Base-by-base conservation (phyloP, 257 asterid species). In the Mitragyna speciosa region DNA sequence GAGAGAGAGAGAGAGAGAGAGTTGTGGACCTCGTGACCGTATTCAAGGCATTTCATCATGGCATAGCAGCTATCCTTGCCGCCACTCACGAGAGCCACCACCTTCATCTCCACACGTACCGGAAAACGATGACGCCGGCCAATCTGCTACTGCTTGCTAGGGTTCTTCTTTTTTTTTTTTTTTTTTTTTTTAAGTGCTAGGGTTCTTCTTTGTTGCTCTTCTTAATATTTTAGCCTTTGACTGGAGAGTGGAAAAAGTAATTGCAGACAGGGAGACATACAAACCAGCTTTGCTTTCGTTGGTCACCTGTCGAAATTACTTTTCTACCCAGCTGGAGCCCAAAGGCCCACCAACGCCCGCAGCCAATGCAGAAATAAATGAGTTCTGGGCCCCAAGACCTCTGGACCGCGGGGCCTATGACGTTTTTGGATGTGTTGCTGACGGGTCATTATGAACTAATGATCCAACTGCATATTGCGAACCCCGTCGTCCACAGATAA, bases 21-120 rank as follows among this genome's bases (percentile, higher is more conserved):
- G 78, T 39, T 12, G 76, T 48, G 74, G 49, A 95, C 98, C 99
- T 95, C 86, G 83, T 95, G 98, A 16, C 98, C 99, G 70, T 90
- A 91, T 68, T 91, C 89, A 80, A 88, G 87, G 83, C 99, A 95
- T 72, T 93, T 95, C 99, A 95, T 92, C 98, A 95, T 93, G 5
- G 96, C 97, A 70, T 86, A 95, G 92, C 97, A 93, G 85, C 98
- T 95, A 84, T 93, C 99, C 82, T 95, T 95, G 80, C 99, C 99
- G 81, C 99, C 99, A 77, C 99, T 95, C 73, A 95, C 97, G 59
- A 95, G 83, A 67, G 98, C 97, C 83, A 92, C 99, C 81, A 95
- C 99, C 88, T 95, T 88, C 99, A 95, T 94, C 63, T 78, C 73
- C 39, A 79, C 82, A 77, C 71, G 76, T 70, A 83, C 68, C 68